Evolutionary conservation across 805 yeast species (phyloP).

Genomic region (Jamesozyma gamospora): DNA sequence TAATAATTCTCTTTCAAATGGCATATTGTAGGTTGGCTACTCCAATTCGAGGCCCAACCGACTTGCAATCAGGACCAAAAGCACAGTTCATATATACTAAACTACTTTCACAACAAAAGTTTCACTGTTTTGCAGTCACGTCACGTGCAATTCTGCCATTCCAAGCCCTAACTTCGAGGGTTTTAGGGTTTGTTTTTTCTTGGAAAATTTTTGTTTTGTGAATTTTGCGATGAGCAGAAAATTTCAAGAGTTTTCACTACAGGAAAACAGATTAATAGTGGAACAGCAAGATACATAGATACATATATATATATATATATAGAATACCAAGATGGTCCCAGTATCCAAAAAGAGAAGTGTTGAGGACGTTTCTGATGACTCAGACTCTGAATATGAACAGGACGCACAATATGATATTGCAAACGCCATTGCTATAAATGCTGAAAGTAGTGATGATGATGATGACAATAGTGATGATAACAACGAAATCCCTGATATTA

Average conservation of each 20-base stretch:
- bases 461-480: conserved; percentile 21
- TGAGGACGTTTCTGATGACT: conserved; percentile 1
- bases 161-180: too few species aligned
- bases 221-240: conserved; percentile 10
- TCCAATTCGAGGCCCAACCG: too few species aligned
- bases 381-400: conserved; percentile 13
- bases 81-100: too few species aligned
- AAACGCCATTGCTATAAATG: conserved; percentile 41
- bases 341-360: neutral
- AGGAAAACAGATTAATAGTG: too few species aligned
- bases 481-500: conserved; percentile 19
- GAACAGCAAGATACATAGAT: too few species aligned
- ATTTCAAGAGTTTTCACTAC: too few species aligned
- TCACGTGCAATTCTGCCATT: conserved; percentile 2
- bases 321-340: neutral
- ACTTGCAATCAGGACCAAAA: too few species aligned
- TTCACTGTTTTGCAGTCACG: neutral
- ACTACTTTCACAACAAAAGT: too few species aligned
- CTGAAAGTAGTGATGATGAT: conserved; percentile 32
- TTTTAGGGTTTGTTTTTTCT: neutral
- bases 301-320: too few species aligned
- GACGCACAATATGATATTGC: conserved; percentile 46
- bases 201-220: conserved; percentile 1
- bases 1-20: conserved; percentile 55
- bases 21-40: conserved; percentile 13